phyloP scores from a whole-genome alignment of 495 filamentous ascomycete species.

The Neurospora sp. region DNA sequence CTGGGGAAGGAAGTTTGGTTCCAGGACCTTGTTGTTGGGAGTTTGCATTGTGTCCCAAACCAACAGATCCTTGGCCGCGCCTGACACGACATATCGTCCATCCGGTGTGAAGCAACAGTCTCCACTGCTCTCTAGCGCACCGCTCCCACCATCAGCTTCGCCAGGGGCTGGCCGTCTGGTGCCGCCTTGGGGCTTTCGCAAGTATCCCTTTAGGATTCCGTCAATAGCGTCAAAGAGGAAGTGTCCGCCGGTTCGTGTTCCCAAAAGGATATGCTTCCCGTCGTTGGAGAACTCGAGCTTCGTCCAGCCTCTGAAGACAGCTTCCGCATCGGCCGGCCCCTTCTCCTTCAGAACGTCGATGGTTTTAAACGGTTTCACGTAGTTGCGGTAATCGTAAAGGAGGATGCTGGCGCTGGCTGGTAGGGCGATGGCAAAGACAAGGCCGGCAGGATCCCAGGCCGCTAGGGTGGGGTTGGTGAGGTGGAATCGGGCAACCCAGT shows the following conservation, averaged over 20 bases:
- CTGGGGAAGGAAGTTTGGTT: constrained; percentile 54
- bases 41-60: constrained; percentile 70
- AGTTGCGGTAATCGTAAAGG: constrained; percentile 88
- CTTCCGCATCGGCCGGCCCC: constrained; percentile 19
- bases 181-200: constrained; percentile 33
- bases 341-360: constrained; percentile 59
- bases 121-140: constrained; percentile 44
- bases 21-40: constrained; percentile 47
- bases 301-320: constrained; percentile 57
- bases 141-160: constrained; percentile 25
- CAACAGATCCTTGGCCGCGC: constrained; percentile 58
- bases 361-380: constrained; percentile 81
- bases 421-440: constrained; percentile 81
- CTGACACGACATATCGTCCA: constrained; percentile 75
- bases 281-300: constrained; percentile 91
- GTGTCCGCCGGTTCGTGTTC: constrained; percentile 71
- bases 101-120: constrained; percentile 85
- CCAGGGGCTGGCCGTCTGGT: constrained; percentile 39
- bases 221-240: constrained; percentile 86
- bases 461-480: constrained; percentile 69
- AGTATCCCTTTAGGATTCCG: constrained; percentile 59
- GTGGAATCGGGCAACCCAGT: constrained; percentile 64
- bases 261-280: constrained; percentile 73
- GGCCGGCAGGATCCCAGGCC: constrained; percentile 79
- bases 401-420: constrained; percentile 67